Evolutionary conservation across 106 monocot genomes (phyloP).

Genomic region (Apostasia shenzhenica): DNA sequence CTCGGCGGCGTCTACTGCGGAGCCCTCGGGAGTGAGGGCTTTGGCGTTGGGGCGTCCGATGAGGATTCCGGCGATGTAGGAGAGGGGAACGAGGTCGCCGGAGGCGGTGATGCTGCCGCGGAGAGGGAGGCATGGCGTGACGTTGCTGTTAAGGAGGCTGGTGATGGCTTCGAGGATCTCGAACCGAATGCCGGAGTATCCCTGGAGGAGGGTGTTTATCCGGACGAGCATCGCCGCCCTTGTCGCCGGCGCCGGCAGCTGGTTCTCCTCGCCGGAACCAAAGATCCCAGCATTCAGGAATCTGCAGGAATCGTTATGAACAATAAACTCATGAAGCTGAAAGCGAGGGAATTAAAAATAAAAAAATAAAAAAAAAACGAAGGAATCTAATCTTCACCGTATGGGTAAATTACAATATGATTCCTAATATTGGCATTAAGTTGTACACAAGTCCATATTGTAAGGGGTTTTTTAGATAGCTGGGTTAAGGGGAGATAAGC

Average conservation of each 20-base stretch:
- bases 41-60: slow-evolving; percentile 53
- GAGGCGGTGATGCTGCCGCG: slow-evolving; percentile 33
- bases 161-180: slow-evolving; percentile 61
- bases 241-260: slow-evolving; percentile 9
- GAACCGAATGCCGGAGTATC: slow-evolving; percentile 67
- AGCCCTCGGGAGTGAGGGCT: slow-evolving; percentile 29
- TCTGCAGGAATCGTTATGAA: slow-evolving; percentile 4
- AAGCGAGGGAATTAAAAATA: too few species aligned
- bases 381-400: too few species aligned
- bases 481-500: too few species aligned
- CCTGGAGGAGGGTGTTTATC: slow-evolving; percentile 32
- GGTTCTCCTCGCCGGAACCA: slow-evolving; percentile 16
- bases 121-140: slow-evolving; percentile 55
- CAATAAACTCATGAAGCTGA: not conserved
- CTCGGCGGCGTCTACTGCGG: slow-evolving; percentile 13
- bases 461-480: too few species aligned
- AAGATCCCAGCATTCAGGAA: slow-evolving; percentile 38
- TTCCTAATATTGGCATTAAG: too few species aligned
- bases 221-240: slow-evolving; percentile 40
- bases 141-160: slow-evolving; percentile 26
- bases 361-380: too few species aligned
- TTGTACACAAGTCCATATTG: too few species aligned
- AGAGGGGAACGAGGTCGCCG: slow-evolving; percentile 51
- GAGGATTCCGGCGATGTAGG: slow-evolving; percentile 56
- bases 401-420: too few species aligned